phyloP scores from a whole-genome alignment of 352 stramenopile species.

The Pythium brachiatum region DNA sequence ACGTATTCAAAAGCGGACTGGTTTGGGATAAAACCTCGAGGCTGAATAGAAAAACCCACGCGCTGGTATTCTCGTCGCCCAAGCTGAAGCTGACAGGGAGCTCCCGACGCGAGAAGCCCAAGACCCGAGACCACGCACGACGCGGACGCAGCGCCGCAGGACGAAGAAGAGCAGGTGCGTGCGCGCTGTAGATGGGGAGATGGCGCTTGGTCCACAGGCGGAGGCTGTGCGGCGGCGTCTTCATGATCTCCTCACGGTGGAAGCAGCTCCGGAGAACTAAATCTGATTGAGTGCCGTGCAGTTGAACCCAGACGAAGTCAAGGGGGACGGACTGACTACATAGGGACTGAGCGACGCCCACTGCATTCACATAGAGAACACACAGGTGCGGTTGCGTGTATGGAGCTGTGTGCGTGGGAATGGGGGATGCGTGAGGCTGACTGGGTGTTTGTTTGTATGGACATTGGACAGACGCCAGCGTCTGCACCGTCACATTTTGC shows the following conservation, averaged over 20 bases:
- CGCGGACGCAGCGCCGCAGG: not conserved
- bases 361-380: conserved; percentile 10
- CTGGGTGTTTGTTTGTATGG: not conserved
- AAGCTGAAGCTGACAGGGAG: conserved; percentile 22
- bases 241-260: not conserved
- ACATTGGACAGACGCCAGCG: not conserved
- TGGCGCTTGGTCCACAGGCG: not conserved
- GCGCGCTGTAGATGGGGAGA: not conserved
- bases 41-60: conserved; percentile 1
- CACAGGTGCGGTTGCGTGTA: not conserved
- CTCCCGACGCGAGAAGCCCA: conserved; percentile 2
- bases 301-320: conserved; percentile 5
- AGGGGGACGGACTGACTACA: not conserved
- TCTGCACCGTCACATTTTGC: conserved; percentile 11
- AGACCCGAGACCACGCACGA: not conserved
- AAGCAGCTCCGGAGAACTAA: not conserved
- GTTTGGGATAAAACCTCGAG: conserved; percentile 10
- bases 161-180: not conserved
- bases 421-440: not conserved
- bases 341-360: not conserved
- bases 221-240: not conserved
- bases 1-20: not conserved
- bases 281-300: not conserved
- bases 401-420: not conserved
- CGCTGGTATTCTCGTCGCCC: conserved; percentile 21